These are phyloP conservation scores for Mariannaea sp. DNA, from an alignment of 2,329 filamentous ascomycete species.

Conservation along the genomic window DNA sequence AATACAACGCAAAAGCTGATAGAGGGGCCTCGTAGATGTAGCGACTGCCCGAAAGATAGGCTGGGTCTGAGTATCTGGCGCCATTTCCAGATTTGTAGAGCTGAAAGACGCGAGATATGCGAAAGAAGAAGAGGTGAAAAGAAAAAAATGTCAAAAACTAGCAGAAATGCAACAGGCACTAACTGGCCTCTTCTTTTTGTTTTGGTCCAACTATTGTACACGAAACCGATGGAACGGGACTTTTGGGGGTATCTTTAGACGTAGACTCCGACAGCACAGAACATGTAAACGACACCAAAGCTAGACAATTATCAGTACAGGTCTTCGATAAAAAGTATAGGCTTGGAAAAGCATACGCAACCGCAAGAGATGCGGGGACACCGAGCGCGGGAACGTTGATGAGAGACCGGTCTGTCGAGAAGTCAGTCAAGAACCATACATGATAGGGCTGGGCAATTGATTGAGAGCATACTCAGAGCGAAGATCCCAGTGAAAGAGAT, in stretches of 20 bases:
- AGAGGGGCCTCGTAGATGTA: constrained; percentile 76
- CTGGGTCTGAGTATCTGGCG: constrained; percentile 38
- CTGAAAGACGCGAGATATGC: constrained; percentile 9
- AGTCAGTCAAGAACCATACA: constrained; percentile 28
- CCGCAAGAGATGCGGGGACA: constrained; percentile 82
- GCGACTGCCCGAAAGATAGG: constrained; percentile 76
- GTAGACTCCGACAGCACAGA: constrained; percentile 98
- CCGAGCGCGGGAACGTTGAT: constrained; percentile 78
- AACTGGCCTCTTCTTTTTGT: constrained; percentile 40
- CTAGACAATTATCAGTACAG: constrained; percentile 52
- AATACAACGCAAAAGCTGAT: constrained; percentile 64
- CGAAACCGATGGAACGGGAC: constrained; percentile 39
- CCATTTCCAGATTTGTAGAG: constrained; percentile 33
- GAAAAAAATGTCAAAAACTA: constrained; percentile 30
- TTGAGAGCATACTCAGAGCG: constrained; percentile 71
- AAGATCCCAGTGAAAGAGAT: constrained; percentile 78
- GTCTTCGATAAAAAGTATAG: not conserved
- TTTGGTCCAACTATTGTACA: constrained; percentile 47
- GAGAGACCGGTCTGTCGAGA: constrained; percentile 75
- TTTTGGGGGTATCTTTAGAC: constrained; percentile 69
- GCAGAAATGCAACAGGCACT: constrained; percentile 36
- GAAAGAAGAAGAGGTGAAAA: constrained; percentile 14
- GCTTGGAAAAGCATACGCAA: constrained; percentile 70
- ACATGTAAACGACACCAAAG: constrained; percentile 96
- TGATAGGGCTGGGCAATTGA: not conserved